Evolutionary conservation across 805 yeast species (phyloP), one percentile per base, ranked within the genome.

Genomic region (Lachancea dasiensis): DNA sequence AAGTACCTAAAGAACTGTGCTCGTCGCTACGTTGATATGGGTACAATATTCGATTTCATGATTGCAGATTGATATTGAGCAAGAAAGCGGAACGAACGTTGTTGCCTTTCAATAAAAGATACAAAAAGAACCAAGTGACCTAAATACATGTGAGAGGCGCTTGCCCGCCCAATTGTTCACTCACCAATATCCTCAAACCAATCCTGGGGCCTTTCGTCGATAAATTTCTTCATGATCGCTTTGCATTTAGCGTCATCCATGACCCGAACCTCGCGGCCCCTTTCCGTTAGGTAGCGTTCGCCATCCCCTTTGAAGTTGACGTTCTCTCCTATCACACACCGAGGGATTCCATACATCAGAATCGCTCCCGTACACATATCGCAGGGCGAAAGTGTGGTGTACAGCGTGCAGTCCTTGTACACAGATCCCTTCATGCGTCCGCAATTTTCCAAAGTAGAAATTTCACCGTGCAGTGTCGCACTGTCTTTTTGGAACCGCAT

Each of bases 321-420:
- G 62, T 87, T 87, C 58, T 90, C 98, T 21, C 96, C 96, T 60
- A 87, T 52, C 0, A 90, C 97, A 28, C 86, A 81, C 46, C 97
- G 72, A 52, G 81, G 79, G 49, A 90, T 73, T 27, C 95, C 95
- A 64, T 87, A 90, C 70, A 90, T 68, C 36, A 90, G 54, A 46
- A 90, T 83, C 5, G 97, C 95, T 15, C 97, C 97, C 4, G 92
- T 76, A 60, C 97, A 90, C 97, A 90, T 90, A 49, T 79, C 73
- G 60, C 97, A 90, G 3, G 97, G 97, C 6, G 95, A 84, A 48
- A 90, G 67, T 0, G 96, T 84, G 21, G 97, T 87, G 64, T 87
- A 90, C 74, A 86, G 73, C 37, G 97, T 92, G 50, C 95, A 82
- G 45, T 79, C 72, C 53, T 81, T 83, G 67, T 90, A 90, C 13